phyloP scores from a whole-genome alignment of 2,329 filamentous ascomycete species.

The Fusarium subglutinans region DNA sequence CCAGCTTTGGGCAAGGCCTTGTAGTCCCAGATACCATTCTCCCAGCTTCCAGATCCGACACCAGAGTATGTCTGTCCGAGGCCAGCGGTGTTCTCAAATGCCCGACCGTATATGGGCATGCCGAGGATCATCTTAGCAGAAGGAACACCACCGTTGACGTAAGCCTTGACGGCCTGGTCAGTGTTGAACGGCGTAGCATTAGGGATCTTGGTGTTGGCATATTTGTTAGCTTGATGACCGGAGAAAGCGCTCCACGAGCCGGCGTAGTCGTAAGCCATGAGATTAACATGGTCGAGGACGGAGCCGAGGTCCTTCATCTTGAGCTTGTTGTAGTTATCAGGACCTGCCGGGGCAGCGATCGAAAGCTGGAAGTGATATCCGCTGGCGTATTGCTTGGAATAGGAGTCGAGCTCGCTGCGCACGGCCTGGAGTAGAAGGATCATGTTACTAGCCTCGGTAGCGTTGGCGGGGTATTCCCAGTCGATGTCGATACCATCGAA shows the following conservation, averaged over 20 bases:
- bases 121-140: slow-evolving; percentile 76
- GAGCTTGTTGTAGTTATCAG: slow-evolving; percentile 57
- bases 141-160: slow-evolving; percentile 69
- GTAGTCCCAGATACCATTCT: slow-evolving; percentile 81
- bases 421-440: slow-evolving; percentile 53
- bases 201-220: slow-evolving; percentile 61
- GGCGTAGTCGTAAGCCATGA: slow-evolving; percentile 80
- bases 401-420: slow-evolving; percentile 56
- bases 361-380: slow-evolving; percentile 61
- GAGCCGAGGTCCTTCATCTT: slow-evolving; percentile 57
- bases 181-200: slow-evolving; percentile 74
- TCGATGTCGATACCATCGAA: slow-evolving; percentile 59
- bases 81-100: slow-evolving; percentile 60
- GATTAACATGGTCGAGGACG: slow-evolving; percentile 64
- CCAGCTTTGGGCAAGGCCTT: slow-evolving; percentile 75
- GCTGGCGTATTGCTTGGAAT: slow-evolving; percentile 51
- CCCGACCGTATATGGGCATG: slow-evolving; percentile 81
- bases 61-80: slow-evolving; percentile 55
- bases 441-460: slow-evolving; percentile 52
- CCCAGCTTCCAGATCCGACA: slow-evolving; percentile 74
- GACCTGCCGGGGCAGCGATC: slow-evolving; percentile 59
- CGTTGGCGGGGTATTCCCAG: slow-evolving; percentile 50
- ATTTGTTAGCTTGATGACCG: slow-evolving; percentile 78
- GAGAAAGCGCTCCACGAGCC: slow-evolving; percentile 71
- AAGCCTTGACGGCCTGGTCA: slow-evolving; percentile 69